phyloP scores from a whole-genome alignment of 352 stramenopile species.

The Globisporangium cederbergense region DNA sequence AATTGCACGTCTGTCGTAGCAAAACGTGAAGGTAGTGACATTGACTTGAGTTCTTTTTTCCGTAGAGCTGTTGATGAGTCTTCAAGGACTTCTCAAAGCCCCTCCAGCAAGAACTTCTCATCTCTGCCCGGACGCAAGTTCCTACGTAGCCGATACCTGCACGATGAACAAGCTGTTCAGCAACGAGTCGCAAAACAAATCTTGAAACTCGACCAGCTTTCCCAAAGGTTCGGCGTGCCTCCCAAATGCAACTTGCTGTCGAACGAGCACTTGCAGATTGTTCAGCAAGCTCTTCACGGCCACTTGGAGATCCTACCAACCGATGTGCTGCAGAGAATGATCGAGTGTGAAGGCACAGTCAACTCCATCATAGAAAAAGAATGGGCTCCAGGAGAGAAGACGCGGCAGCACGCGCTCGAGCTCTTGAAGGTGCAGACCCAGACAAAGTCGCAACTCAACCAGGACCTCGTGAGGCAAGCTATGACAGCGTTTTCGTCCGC shows the following conservation, averaged over 20 bases:
- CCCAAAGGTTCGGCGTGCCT: constrained; percentile 43
- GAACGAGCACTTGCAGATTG: constrained; percentile 41
- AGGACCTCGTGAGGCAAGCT: constrained; percentile 50
- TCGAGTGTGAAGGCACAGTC: constrained; percentile 42
- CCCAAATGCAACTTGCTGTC: constrained; percentile 36
- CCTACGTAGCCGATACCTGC: constrained; percentile 42
- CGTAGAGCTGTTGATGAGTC: constrained; percentile 5
- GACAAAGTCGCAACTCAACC: constrained; percentile 35
- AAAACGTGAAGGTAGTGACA: not conserved
- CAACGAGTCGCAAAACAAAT: constrained; percentile 37
- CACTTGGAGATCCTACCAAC: constrained; percentile 58
- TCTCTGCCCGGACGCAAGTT: constrained; percentile 45
- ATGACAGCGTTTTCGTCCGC: constrained; percentile 27
- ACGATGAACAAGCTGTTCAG: constrained; percentile 42
- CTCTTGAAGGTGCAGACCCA: constrained; percentile 28
- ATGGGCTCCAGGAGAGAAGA: constrained; percentile 57
- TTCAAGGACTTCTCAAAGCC: not conserved
- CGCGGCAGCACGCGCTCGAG: constrained; percentile 41
- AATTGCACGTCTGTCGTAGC: not conserved
- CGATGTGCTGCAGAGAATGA: constrained; percentile 54
- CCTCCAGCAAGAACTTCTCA: constrained; percentile 20
- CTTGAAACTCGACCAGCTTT: constrained; percentile 36
- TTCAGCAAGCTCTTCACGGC: constrained; percentile 51
- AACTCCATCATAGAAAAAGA: constrained; percentile 48
- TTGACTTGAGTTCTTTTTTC: not conserved